Evolutionary conservation across 345 rosid species (phyloP).

Genomic region (Eucalyptus regnans): DNA sequence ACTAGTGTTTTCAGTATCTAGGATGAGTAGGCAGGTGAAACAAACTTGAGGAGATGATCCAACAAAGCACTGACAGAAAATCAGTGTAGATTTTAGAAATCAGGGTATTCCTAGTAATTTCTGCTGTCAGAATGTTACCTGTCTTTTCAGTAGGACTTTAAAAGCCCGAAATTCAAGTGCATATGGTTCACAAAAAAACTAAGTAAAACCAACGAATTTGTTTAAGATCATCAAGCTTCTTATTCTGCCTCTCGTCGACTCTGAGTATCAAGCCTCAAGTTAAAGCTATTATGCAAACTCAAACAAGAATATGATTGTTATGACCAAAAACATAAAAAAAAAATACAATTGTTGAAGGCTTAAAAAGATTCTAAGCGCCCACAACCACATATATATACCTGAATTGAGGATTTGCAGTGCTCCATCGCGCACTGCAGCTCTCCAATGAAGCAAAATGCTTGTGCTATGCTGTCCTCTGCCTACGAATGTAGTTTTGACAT

Average conservation of each 20-base stretch:
- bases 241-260: background rate
- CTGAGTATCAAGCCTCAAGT: background rate
- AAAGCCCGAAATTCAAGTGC: background rate
- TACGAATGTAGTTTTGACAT: background rate
- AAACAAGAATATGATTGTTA: background rate
- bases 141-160: background rate
- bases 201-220: background rate
- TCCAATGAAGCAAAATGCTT: slow-evolving; percentile 48
- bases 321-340: background rate
- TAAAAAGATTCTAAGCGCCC: background rate
- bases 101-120: background rate
- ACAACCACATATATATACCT: slow-evolving; percentile 17
- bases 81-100: background rate
- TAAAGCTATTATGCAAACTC: background rate
- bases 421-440: slow-evolving; percentile 37
- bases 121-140: background rate
- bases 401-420: slow-evolving; percentile 57
- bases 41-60: background rate
- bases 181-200: background rate
- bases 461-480: slow-evolving; percentile 70
- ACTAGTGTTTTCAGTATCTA: background rate
- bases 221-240: background rate
- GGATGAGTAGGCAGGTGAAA: background rate
- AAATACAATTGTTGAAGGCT: background rate
- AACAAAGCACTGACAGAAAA: background rate